phyloP scores from a whole-genome alignment of 2,329 filamentous ascomycete genomes.

The Cucurbitaria berberidis region DNA sequence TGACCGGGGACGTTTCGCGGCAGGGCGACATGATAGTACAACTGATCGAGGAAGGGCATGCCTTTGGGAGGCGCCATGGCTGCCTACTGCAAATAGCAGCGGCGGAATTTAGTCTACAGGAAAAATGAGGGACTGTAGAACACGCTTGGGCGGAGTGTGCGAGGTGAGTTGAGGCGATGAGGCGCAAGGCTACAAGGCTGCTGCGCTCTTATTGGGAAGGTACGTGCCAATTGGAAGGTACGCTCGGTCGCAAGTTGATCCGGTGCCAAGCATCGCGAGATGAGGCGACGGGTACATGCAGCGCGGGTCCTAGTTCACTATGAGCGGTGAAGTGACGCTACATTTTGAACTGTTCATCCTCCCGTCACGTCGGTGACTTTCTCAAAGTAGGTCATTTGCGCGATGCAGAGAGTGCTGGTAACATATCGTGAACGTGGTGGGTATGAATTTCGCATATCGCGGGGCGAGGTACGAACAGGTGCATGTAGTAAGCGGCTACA shows the following conservation, averaged over 20 bases:
- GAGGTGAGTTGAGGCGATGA: background rate
- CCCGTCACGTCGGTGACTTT: background rate
- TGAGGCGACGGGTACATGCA: background rate
- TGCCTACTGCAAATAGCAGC: slow-evolving; percentile 8
- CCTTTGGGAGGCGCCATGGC: slow-evolving; percentile 23
- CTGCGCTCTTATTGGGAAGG: background rate
- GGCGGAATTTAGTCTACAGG: background rate
- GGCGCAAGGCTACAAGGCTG: background rate
- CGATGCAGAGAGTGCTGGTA: background rate
- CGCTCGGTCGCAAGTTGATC: background rate
- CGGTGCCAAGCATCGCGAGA: slow-evolving; percentile 11
- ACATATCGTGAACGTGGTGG: background rate
- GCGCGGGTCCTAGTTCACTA: background rate
- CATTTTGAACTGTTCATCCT: too few species aligned
- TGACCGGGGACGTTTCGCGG: slow-evolving; percentile 49
- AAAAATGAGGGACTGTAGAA: background rate
- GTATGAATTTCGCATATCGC: background rate
- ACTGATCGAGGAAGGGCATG: slow-evolving; percentile 24
- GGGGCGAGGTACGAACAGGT: background rate
- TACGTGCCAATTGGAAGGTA: background rate
- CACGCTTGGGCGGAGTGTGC: background rate
- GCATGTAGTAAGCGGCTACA: background rate
- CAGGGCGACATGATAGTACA: slow-evolving; percentile 48
- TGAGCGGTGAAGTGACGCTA: background rate
- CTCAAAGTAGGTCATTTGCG: background rate